phyloP scores from a whole-genome alignment of 306 rosid species.

The Fagus sylvatica region DNA sequence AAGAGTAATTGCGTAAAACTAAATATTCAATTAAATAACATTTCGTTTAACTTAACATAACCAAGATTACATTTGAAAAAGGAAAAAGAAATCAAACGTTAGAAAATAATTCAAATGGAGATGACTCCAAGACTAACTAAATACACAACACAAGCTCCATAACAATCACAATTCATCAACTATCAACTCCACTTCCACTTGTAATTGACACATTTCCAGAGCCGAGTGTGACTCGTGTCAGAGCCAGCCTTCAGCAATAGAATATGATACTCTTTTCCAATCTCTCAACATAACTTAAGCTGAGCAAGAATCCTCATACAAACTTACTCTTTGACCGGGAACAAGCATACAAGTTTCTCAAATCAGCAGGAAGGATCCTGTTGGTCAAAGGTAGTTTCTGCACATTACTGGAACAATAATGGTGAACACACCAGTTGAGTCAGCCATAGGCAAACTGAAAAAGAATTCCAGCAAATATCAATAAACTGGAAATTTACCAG shows the following conservation, averaged over 20 bases:
- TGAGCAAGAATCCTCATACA: not conserved
- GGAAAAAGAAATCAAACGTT: not conserved
- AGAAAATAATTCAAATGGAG: not conserved
- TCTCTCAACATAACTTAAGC: not conserved
- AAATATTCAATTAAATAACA: not conserved
- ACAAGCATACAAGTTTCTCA: constrained; percentile 25
- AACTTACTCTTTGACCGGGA: not conserved
- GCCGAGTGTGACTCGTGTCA: not conserved
- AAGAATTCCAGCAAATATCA: constrained; percentile 32
- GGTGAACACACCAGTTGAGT: constrained; percentile 41
- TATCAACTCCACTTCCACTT: constrained; percentile 4
- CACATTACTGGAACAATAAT: constrained; percentile 41
- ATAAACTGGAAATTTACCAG: constrained; percentile 54
- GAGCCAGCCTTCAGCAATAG: not conserved
- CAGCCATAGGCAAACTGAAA: constrained; percentile 34
- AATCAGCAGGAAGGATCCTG: constrained; percentile 17
- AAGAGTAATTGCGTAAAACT: not conserved
- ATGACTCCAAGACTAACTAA: not conserved
- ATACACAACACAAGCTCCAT: not conserved
- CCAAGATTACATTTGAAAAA: not conserved
- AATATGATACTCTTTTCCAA: not conserved
- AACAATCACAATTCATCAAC: constrained; percentile 3
- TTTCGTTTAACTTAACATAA: not conserved
- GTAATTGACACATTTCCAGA: not conserved
- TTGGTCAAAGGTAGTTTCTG: constrained; percentile 20